These are phyloP conservation scores for Pseudogymnoascus pannorum DNA, from an alignment of 2,329 filamentous ascomycete genomes.

Conservation along the genomic window DNA sequence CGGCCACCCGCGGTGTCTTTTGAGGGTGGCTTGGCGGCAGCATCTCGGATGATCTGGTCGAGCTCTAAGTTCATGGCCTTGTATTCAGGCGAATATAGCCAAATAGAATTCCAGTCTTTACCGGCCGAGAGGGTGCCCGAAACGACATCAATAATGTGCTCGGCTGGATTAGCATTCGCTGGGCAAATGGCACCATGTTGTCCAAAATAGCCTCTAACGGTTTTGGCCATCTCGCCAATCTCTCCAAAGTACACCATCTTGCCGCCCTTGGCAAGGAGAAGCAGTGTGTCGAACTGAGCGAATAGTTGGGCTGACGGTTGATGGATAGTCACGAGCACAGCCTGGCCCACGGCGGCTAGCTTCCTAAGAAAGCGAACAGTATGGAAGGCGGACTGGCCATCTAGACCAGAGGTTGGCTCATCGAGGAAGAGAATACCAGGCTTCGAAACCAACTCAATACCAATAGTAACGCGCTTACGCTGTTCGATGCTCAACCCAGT, in stretches of 20 bases:
- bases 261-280: conserved; percentile 58
- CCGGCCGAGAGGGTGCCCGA: conserved; percentile 40
- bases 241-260: conserved; percentile 64
- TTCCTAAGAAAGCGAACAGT: conserved; percentile 57
- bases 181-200: conserved; percentile 46
- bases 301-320: conserved; percentile 48
- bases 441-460: conserved; percentile 49
- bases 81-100: conserved; percentile 58
- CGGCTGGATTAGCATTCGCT: conserved; percentile 45
- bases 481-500: conserved; percentile 56
- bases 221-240: conserved; percentile 52
- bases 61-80: conserved; percentile 52
- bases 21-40: conserved; percentile 36
- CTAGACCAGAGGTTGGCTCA: conserved; percentile 54
- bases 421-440: conserved; percentile 54
- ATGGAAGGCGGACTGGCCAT: conserved; percentile 56
- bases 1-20: conserved; percentile 43
- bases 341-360: conserved; percentile 47
- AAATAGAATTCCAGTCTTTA: conserved; percentile 63
- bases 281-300: conserved; percentile 50
- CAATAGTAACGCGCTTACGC: conserved; percentile 55
- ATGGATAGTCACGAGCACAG: conserved; percentile 48
- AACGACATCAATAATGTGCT: conserved; percentile 30
- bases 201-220: conserved; percentile 57
- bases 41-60: conserved; percentile 50